Percentiles rank a stretch among this genome's conserved stretches.
These are phyloP conservation scores for Alternaria atra DNA, from an alignment of 2,329 filamentous ascomycete genomes.

Conservation along the genomic window DNA sequence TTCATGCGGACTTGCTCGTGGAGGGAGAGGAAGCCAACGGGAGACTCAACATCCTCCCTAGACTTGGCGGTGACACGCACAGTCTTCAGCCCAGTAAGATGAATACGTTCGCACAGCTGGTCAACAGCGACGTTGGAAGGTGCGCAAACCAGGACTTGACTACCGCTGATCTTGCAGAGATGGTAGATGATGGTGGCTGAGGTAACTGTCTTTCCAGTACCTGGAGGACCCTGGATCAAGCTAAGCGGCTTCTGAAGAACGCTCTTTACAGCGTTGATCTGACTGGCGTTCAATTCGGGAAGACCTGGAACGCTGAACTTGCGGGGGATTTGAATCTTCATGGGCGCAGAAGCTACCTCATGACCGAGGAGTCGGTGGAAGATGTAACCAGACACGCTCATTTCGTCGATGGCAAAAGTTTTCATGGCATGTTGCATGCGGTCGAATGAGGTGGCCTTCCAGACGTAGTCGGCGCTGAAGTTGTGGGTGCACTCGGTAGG, in stretches of 20 bases:
- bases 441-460: slow-evolving; percentile 99
- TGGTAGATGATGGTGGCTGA: slow-evolving; percentile 99
- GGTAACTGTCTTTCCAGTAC: slow-evolving; percentile 98
- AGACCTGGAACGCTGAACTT: slow-evolving; percentile 96
- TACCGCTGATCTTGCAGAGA: slow-evolving; percentile 91
- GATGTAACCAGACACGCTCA: slow-evolving; percentile 98
- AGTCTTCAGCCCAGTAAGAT: slow-evolving; percentile 92
- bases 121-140: slow-evolving; percentile 99
- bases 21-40: slow-evolving; percentile 91
- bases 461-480: slow-evolving; percentile 98
- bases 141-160: slow-evolving; percentile 94
- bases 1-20: slow-evolving; percentile 98
- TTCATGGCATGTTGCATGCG: slow-evolving; percentile 99
- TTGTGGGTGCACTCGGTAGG: slow-evolving; percentile 97
- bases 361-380: slow-evolving; percentile 97
- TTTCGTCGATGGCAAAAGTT: slow-evolving; percentile 96
- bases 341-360: slow-evolving; percentile 90
- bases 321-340: slow-evolving; percentile 95
- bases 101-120: slow-evolving; percentile 96
- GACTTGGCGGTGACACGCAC: slow-evolving; percentile 99
- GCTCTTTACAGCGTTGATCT: slow-evolving; percentile 95
- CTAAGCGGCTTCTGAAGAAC: slow-evolving; percentile 93
- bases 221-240: slow-evolving; percentile 94
- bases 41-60: slow-evolving; percentile 97
- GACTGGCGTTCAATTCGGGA: slow-evolving; percentile 92